These are phyloP conservation scores for Mucor velutinosus DNA, from an alignment of 371 early-diverging fungal species.

Conservation along the genomic window DNA sequence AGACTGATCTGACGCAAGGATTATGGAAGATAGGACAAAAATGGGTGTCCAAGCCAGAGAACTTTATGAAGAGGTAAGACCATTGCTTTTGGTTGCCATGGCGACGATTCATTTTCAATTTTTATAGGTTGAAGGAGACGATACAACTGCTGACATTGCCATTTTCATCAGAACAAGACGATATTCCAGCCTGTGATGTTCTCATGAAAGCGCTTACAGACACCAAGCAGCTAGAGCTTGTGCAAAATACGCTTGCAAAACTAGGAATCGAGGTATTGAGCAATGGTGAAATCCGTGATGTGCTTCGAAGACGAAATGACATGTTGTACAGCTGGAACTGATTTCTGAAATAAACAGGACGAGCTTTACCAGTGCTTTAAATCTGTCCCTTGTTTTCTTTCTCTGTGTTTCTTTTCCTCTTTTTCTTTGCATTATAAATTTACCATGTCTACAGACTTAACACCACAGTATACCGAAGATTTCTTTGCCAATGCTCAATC, in stretches of 20 bases:
- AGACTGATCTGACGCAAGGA: conserved; percentile 59
- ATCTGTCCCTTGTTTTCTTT: background rate
- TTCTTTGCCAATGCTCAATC: conserved; percentile 21
- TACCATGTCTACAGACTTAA: background rate
- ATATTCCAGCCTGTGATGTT: conserved; percentile 33
- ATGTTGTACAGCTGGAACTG: conserved; percentile 35
- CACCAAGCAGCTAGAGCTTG: conserved; percentile 17
- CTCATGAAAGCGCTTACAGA: conserved; percentile 50
- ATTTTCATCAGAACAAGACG: conserved; percentile 21
- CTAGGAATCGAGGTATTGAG: conserved; percentile 44
- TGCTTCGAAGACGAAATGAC: conserved; percentile 48
- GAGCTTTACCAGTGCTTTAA: background rate
- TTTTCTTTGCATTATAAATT: background rate
- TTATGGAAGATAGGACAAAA: conserved; percentile 54
- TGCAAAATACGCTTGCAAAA: conserved; percentile 32
- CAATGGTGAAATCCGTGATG: conserved; percentile 41
- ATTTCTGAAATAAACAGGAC: conserved; percentile 3
- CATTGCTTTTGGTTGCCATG: background rate
- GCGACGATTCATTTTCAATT: background rate
- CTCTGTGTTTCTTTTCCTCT: background rate
- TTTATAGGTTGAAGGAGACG: conserved; percentile 46
- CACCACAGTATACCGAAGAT: background rate
- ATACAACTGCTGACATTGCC: conserved; percentile 43
- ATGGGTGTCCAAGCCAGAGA: conserved; percentile 62
- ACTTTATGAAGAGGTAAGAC: conserved; percentile 48